Evolutionary conservation across 2,329 filamentous ascomycete genomes (phyloP), one percentile per base, ranked within the genome.

Genomic region (Aspergillus flavus): DNA sequence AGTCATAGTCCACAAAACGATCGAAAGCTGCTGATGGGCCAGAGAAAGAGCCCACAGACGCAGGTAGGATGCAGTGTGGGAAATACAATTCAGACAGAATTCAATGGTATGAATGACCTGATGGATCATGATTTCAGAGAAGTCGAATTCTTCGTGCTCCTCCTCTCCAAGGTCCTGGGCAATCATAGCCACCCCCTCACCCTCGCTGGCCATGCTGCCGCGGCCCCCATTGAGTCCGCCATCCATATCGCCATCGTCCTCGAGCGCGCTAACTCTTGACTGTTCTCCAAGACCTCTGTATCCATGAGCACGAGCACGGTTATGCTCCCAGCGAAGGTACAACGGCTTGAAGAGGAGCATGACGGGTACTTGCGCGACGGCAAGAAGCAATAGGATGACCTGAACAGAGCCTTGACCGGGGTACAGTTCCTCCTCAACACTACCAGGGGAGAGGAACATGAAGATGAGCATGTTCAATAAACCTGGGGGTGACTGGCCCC

Each of bases 81-180:
- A 99, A 67, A 99, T 94, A 79, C 94, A 98, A 85, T 99, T 99
- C 72, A 99, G 86, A 77, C 95, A 99, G 84, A 99, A 99, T 85
- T 99, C 93, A 74, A 98, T 98, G 21, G 94, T 98, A 83, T 98
- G 96, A 75, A 99, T 99, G 76, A 97, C 88, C 79, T 99, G 95
- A 81, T 99, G 95, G 75, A 99, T 99, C 93, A 99, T 97, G 67
- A 93, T 87, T 78, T 99, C 95, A 64, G 91, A 88, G 77, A 99
- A 99, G 72, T 99, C 95, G 77, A 99, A 99, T 76, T 99, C 95
- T 73, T 95, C 94, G 71, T 97, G 92, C 70, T 94, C 94, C 56
- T 92, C 92, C 36, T 89, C 86, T 53, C 80, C 82, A 69, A 96
- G 87, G 74, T 95, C 92, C 76, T 96, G 89, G 2, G 92, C 92